Conservation (phyloP, 495 filamentous ascomycete species). For the Penicillium robsamsonii region DNA sequence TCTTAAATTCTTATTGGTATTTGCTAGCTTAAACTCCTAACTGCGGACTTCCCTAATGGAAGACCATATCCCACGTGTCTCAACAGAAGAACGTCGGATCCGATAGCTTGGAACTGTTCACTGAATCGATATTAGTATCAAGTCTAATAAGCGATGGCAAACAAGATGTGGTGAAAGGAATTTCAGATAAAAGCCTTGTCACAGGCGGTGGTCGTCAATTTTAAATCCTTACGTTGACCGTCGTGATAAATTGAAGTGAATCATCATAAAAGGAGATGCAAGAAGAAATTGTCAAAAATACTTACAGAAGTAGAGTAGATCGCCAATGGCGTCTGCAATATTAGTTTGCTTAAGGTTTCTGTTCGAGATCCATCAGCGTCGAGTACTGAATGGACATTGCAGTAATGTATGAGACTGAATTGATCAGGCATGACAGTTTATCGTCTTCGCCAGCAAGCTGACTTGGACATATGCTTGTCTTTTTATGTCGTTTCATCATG, state of each 20-base stretch:
- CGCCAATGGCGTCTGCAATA: conserved; percentile 10
- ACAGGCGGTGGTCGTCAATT: conserved; percentile 89
- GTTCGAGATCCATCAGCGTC: conserved; percentile 32
- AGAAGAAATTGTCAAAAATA: conserved; percentile 10
- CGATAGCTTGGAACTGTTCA: conserved; percentile 9
- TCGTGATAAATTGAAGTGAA: conserved; percentile 80
- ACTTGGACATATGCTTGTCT: conserved; percentile 65
- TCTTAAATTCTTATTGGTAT: conserved; percentile 9
- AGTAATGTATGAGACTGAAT: conserved; percentile 22
- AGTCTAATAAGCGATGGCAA: conserved; percentile 16
- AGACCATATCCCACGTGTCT: neutral
- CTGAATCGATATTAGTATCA: conserved; percentile 25
- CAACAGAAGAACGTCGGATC: conserved; percentile 2
- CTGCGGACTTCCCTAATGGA: neutral
- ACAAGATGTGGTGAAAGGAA: conserved; percentile 13
- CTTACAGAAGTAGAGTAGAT: conserved; percentile 20
- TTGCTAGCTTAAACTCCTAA: neutral
- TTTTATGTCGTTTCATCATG: conserved; percentile 54
- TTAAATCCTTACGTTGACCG: conserved; percentile 87
- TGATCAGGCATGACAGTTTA: conserved; percentile 49
- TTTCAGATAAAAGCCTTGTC: conserved; percentile 78
- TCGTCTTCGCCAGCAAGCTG: conserved; percentile 50
- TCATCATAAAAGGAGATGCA: conserved; percentile 63
- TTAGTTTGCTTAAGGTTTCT: conserved; percentile 8
- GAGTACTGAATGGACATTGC: conserved; percentile 22